A percentile compares a stretch with the other conserved stretches of the same genome.
These are phyloP conservation scores for Aspergillus novofumigatus DNA, from an alignment of 2,329 filamentous ascomycete species.

Conservation along the genomic window DNA sequence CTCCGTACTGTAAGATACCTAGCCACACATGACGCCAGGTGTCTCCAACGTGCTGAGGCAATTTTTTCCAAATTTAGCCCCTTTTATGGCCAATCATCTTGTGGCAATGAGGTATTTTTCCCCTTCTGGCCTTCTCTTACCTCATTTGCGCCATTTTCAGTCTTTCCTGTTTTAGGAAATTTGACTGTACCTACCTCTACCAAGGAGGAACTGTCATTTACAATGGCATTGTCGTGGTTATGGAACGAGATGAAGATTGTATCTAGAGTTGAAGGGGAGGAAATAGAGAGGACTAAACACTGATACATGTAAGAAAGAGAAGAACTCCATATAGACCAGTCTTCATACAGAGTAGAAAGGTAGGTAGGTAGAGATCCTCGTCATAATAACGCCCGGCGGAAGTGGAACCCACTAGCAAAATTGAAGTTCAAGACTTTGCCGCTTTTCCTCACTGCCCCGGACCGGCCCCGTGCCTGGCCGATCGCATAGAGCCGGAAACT, in stretches of 20 bases:
- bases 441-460: constrained; percentile 10
- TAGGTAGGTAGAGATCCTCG: not conserved
- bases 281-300: not conserved
- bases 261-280: not conserved
- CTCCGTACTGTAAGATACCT: not conserved
- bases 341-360: not conserved
- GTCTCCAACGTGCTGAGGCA: constrained; percentile 1
- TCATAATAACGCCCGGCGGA: not conserved
- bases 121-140: constrained; percentile 1
- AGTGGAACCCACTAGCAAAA: not conserved
- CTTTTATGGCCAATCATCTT: constrained; percentile 12
- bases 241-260: not conserved
- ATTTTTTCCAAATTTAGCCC: constrained; percentile 18
- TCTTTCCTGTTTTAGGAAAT: not conserved
- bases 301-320: not conserved
- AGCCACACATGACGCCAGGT: not conserved
- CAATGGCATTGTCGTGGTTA: not conserved
- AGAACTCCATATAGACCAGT: not conserved
- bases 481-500: constrained; percentile 22
- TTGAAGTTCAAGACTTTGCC: constrained; percentile 1
- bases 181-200: not conserved
- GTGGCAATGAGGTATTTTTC: constrained; percentile 17
- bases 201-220: not conserved
- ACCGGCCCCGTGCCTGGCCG: constrained; percentile 22
- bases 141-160: constrained; percentile 7